A percentile compares a stretch with the other conserved stretches of the same genome.
Conservation (phyloP, 169 alveolate species). For the Ichthyophthirius multifiliis region DNA sequence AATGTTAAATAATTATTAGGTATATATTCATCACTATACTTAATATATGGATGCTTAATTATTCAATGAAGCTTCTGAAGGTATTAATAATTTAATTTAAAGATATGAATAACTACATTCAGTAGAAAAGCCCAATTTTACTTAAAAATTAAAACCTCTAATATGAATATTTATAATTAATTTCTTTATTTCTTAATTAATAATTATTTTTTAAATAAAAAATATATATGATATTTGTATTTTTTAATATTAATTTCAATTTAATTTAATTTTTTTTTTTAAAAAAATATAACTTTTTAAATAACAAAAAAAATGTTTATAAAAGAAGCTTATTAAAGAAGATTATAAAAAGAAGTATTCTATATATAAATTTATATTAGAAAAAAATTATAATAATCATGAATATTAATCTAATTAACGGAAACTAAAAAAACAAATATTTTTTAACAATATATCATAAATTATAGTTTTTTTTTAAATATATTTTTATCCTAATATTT, state of each 20-base stretch:
- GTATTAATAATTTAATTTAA: constrained; percentile 55
- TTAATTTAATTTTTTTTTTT: too few relatives aligned
- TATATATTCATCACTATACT: constrained; percentile 89
- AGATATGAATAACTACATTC: constrained; percentile 50
- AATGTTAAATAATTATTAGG: constrained; percentile 10
- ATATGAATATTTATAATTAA: not conserved
- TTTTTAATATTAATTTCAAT: too few relatives aligned
- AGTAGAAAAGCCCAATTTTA: not conserved
- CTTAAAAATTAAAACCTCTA: not conserved
- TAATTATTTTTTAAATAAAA: too few relatives aligned
- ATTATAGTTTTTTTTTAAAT: not conserved
- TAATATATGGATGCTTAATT: constrained; percentile 79
- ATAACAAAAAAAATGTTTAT: constrained; percentile 15
- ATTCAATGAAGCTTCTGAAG: constrained; percentile 73
- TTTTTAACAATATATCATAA: not conserved
- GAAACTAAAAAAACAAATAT: not conserved
- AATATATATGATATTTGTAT: too few relatives aligned
- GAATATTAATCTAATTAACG: not conserved
- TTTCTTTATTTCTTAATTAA: too few relatives aligned
- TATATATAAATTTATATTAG: not conserved
- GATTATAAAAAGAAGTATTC: not conserved
- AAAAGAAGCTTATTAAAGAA: constrained; percentile 35
- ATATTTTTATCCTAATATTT: too few relatives aligned
- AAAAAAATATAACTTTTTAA: too few relatives aligned
- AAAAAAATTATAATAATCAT: not conserved